Percentiles rank a stretch among this genome's conserved stretches.
phyloP scores from a whole-genome alignment of 805 yeast genomes.

The Myxozyma neglecta region DNA sequence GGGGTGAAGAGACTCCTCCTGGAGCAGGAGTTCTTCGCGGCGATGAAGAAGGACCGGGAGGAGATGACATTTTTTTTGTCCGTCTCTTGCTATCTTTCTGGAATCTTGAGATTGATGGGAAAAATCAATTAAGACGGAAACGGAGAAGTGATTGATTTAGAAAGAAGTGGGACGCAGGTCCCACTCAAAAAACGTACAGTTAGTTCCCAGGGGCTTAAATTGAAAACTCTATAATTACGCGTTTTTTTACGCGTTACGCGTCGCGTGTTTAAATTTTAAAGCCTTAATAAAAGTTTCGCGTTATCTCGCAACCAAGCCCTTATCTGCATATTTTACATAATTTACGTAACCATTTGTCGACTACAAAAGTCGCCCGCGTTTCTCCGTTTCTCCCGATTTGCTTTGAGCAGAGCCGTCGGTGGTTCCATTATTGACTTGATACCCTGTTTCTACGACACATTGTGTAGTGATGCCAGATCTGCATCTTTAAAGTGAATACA shows the following conservation, averaged over 20 bases:
- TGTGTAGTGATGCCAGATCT: too few relatives aligned
- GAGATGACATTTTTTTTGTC: slow-evolving; percentile 5
- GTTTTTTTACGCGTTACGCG: slow-evolving; percentile 5
- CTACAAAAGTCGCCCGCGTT: too few relatives aligned
- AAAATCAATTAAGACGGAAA: not conserved
- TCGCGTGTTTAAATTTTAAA: not conserved
- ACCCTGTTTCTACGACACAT: too few relatives aligned
- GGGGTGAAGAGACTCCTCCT: slow-evolving; percentile 19
- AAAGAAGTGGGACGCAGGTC: not conserved
- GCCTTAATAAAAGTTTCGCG: too few relatives aligned
- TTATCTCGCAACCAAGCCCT: too few relatives aligned
- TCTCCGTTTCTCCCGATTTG: too few relatives aligned
- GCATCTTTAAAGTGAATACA: too few relatives aligned
- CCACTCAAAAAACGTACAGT: not conserved
- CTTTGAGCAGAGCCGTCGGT: too few relatives aligned
- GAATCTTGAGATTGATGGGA: not conserved
- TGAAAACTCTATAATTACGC: slow-evolving; percentile 1
- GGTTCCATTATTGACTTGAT: too few relatives aligned
- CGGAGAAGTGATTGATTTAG: not conserved
- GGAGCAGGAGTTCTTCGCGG: not conserved
- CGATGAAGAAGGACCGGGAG: slow-evolving; percentile 14
- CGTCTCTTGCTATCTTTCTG: too few relatives aligned
- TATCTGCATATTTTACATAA: not conserved
- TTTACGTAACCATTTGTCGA: too few relatives aligned
- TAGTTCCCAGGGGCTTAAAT: slow-evolving; percentile 3